Percentiles rank a stretch among this genome's conserved stretches.
Evolutionary conservation across 768 basidiomycete species (phyloP).

Genomic region (Trichaptum fuscoviolaceum): DNA sequence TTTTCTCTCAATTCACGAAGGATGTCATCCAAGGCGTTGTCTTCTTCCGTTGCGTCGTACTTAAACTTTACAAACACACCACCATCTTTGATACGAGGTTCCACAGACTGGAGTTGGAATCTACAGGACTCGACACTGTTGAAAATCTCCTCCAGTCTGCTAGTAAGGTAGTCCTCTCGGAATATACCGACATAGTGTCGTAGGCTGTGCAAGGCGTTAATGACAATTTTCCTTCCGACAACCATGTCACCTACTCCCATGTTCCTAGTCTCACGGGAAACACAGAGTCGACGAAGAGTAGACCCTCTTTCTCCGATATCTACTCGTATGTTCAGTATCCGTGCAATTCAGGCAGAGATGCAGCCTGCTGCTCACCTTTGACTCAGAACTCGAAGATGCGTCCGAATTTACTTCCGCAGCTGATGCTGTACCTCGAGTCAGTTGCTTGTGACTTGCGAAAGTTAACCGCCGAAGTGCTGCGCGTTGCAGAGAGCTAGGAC

Average conservation of each 20-base stretch:
- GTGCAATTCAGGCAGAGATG: conserved; percentile 8
- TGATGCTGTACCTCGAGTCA: neutral
- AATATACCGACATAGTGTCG: conserved; percentile 60
- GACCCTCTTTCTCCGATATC: conserved; percentile 38
- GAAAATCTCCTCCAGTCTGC: conserved; percentile 41
- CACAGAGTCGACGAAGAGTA: conserved; percentile 72
- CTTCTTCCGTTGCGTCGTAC: conserved; percentile 36
- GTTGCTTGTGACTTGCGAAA: neutral
- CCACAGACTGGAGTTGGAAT: conserved; percentile 58
- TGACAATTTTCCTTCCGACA: neutral
- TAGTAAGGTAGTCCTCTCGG: conserved; percentile 54
- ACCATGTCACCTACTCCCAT: conserved; percentile 57
- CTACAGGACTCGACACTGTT: conserved; percentile 45
- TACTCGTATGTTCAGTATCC: conserved; percentile 16
- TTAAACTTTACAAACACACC: conserved; percentile 78
- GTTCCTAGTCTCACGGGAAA: conserved; percentile 67
- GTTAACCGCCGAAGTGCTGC: neutral
- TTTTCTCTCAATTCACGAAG: conserved; percentile 42
- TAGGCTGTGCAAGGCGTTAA: conserved; percentile 33
- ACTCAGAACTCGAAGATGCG: neutral
- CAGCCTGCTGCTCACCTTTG: conserved; percentile 6
- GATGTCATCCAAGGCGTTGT: conserved; percentile 41
- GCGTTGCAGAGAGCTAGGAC: neutral
- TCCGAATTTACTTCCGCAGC: neutral
- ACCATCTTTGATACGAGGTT: conserved; percentile 74